These are phyloP conservation scores for Pleurotus ostreatus DNA, from an alignment of 768 basidiomycete genomes.

Conservation along the genomic window DNA sequence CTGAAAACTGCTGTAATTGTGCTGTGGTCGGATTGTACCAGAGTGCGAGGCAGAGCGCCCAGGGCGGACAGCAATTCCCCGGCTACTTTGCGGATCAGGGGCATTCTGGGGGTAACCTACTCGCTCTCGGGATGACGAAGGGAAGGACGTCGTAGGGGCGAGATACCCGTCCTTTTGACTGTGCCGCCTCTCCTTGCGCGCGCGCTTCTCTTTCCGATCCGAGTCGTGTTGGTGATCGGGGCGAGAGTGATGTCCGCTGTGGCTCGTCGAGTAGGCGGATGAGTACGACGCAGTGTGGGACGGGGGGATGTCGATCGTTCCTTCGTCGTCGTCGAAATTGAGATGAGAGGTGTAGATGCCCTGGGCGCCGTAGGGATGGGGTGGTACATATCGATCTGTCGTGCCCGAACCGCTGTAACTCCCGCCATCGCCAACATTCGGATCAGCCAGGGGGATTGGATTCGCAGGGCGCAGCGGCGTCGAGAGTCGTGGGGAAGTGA, in stretches of 20 bases:
- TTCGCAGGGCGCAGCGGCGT: background rate
- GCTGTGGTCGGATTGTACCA: background rate
- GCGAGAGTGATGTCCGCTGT: background rate
- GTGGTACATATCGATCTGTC: background rate
- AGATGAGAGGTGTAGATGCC: conserved; percentile 1
- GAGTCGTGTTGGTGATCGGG: background rate
- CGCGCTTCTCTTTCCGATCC: background rate
- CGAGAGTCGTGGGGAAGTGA: background rate
- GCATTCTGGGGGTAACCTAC: background rate
- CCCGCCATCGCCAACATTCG: no score
- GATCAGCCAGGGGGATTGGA: no score
- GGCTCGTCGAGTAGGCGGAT: background rate
- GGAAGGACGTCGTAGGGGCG: background rate
- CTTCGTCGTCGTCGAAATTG: conserved; percentile 2
- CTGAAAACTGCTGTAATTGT: background rate
- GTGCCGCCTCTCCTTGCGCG: background rate
- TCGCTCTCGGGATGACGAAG: background rate
- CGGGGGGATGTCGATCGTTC: background rate
- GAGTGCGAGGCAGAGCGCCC: conserved; percentile 4
- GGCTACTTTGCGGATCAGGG: background rate
- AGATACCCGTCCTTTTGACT: background rate
- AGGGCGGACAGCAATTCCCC: background rate
- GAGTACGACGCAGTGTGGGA: background rate
- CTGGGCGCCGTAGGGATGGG: background rate
- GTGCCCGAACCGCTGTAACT: background rate